Conservation (phyloP, 768 basidiomycete genomes). For the Leccinum truebloodii region DNA sequence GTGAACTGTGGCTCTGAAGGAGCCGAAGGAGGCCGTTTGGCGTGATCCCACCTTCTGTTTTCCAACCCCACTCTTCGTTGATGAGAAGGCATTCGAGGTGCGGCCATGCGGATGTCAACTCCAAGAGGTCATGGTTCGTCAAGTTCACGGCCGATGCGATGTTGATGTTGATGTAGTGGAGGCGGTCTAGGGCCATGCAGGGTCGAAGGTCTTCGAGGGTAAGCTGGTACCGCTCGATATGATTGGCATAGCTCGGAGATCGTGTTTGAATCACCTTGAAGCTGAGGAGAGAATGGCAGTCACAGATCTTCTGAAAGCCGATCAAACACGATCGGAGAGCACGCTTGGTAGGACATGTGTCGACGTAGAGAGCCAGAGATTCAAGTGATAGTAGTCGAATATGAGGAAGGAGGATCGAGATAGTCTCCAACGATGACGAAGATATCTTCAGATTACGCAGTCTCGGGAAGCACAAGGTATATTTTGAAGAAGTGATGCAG, state of each 20-base stretch:
- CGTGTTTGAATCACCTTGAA: constrained; percentile 15
- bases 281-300: neutral
- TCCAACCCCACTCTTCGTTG: constrained; percentile 25
- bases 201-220: constrained; percentile 21
- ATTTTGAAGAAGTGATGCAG: constrained; percentile 4
- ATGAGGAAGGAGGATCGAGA: constrained; percentile 1
- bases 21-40: constrained; percentile 19
- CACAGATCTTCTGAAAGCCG: constrained; percentile 11
- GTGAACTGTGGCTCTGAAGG: constrained; percentile 7
- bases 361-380: constrained; percentile 10
- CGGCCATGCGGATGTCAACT: constrained; percentile 21
- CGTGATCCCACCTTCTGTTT: constrained; percentile 16
- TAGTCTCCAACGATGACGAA: neutral
- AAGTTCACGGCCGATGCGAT: constrained; percentile 13
- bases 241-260: neutral
- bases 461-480: constrained; percentile 6
- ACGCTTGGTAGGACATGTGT: constrained; percentile 11
- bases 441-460: constrained; percentile 14
- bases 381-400: constrained; percentile 3
- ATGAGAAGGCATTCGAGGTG: constrained; percentile 16
- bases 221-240: constrained; percentile 10
- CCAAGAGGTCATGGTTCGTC: constrained; percentile 11
- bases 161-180: constrained; percentile 16
- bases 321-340: constrained; percentile 10
- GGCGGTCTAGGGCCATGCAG: constrained; percentile 15